Evolutionary conservation across 1,139 yeast species (phyloP).

Genomic region (Yamadazyma triangularis): DNA sequence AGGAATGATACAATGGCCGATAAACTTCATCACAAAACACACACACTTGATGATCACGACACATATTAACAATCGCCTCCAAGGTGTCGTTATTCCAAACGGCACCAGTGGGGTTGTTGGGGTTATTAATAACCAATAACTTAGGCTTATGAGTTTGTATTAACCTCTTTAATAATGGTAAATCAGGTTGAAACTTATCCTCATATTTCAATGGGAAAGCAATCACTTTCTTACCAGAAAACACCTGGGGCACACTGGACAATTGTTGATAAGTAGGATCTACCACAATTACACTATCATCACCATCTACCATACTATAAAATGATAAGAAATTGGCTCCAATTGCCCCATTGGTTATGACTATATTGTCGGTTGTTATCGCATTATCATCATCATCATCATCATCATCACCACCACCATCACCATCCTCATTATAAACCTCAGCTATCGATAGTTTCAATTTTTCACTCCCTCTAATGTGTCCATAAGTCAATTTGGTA

Average conservation of each 20-base stretch:
- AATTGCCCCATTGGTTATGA: slow-evolving; percentile 55
- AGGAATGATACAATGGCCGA: slow-evolving; percentile 49
- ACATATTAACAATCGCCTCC: slow-evolving; percentile 33
- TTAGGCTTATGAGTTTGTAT: slow-evolving; percentile 33
- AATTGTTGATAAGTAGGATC: slow-evolving; percentile 54
- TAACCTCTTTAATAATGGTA: slow-evolving; percentile 25
- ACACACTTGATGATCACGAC: slow-evolving; percentile 28
- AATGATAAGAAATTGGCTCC: slow-evolving; percentile 51
- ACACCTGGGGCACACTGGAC: slow-evolving; percentile 45
- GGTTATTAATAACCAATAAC: slow-evolving; percentile 47
- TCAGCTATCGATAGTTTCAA: slow-evolving; percentile 32
- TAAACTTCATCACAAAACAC: slow-evolving; percentile 54
- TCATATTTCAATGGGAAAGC: slow-evolving; percentile 27
- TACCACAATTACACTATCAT: slow-evolving; percentile 47
- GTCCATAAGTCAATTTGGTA: slow-evolving; percentile 41
- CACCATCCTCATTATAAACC: slow-evolving; percentile 33
- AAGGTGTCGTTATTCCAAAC: slow-evolving; percentile 36
- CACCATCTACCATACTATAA: slow-evolving; percentile 43
- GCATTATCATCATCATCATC: slow-evolving; percentile 1
- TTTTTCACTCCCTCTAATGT: slow-evolving; percentile 42
- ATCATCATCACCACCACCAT: slow-evolving; percentile 9
- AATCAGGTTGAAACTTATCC: slow-evolving; percentile 33
- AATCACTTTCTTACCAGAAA: slow-evolving; percentile 35
- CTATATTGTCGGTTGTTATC: slow-evolving; percentile 28
- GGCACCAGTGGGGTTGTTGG: slow-evolving; percentile 54